Evolutionary conservation across 2,329 filamentous ascomycete genomes (phyloP).

Genomic region (Tolypocladium nubicola): DNA sequence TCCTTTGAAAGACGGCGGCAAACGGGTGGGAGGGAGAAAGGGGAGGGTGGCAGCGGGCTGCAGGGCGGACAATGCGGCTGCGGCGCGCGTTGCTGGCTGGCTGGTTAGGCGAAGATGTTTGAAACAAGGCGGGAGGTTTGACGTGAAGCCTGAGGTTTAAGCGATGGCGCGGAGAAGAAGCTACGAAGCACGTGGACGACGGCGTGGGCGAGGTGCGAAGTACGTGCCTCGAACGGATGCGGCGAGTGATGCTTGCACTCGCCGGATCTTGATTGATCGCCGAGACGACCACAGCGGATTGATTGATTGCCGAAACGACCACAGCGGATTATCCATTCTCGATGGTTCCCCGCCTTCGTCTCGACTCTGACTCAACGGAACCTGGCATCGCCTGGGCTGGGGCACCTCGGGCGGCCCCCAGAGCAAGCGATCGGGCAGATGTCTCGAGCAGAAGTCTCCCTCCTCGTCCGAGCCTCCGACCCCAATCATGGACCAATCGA

Average conservation of each 20-base stretch:
- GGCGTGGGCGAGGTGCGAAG: not conserved
- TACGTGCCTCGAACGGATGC: no score
- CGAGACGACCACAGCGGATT: no score
- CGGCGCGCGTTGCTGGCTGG: not conserved
- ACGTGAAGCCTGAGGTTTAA: not conserved
- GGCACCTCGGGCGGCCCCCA: not conserved
- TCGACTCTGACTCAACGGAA: not conserved
- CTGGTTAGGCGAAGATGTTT: not conserved
- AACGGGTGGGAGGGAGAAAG: not conserved
- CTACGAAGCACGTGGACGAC: not conserved
- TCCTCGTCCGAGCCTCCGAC: not conserved
- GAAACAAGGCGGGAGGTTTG: not conserved
- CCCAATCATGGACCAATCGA: not conserved
- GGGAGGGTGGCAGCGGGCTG: not conserved
- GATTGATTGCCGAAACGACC: no score
- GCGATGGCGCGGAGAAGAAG: not conserved
- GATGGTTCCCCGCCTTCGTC: not conserved
- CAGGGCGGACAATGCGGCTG: not conserved
- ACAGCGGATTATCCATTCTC: no score
- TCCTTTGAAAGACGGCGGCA: not conserved
- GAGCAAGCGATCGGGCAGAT: not conserved
- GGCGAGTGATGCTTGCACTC: no score
- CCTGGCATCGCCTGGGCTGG: not conserved
- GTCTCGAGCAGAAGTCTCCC: not conserved
- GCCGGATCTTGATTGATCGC: no score